phyloP scores from a whole-genome alignment of 805 yeast genomes.

The Wilhelminamyces savonicus region DNA sequence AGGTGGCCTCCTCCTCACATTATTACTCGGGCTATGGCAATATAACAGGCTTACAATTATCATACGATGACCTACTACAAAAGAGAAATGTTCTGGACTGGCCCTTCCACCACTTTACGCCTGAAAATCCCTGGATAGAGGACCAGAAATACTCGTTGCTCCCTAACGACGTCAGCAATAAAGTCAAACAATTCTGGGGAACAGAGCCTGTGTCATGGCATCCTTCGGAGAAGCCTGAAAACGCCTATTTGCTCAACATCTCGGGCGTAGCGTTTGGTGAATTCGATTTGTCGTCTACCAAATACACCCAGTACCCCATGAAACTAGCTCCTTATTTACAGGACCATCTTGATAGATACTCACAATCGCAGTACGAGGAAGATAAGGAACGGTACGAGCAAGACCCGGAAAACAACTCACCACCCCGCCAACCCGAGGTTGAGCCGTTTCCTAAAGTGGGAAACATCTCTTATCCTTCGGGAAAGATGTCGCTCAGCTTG shows the following conservation, averaged over 20 bases:
- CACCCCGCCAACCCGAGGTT: slow-evolving; percentile 9
- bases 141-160: slow-evolving; percentile 49
- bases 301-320: slow-evolving; percentile 14
- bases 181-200: slow-evolving; percentile 52
- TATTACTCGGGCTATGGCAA: slow-evolving; percentile 58
- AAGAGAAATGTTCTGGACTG: slow-evolving; percentile 44
- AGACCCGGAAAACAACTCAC: slow-evolving; percentile 18
- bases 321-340: slow-evolving; percentile 24
- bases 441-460: slow-evolving; percentile 14
- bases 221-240: slow-evolving; percentile 2
- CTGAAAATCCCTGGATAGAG: slow-evolving; percentile 40
- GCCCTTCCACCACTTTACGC: slow-evolving; percentile 45
- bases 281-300: slow-evolving; percentile 17
- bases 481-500: slow-evolving; percentile 19
- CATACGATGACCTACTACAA: slow-evolving; percentile 52
- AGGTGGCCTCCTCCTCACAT: slow-evolving; percentile 30
- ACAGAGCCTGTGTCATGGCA: slow-evolving; percentile 5
- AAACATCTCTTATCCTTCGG: slow-evolving; percentile 21
- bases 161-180: slow-evolving; percentile 49
- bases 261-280: slow-evolving; percentile 43
- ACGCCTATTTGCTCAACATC: slow-evolving; percentile 37
- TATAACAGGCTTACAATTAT: slow-evolving; percentile 63
- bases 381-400: slow-evolving; percentile 20
- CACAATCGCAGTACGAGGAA: slow-evolving; percentile 17
- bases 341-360: slow-evolving; percentile 21